Evolutionary conservation across 192 early-diverging fungal genomes (phyloP), one percentile per base, ranked within the genome.

Genomic region (Glomus cerebriforme): DNA sequence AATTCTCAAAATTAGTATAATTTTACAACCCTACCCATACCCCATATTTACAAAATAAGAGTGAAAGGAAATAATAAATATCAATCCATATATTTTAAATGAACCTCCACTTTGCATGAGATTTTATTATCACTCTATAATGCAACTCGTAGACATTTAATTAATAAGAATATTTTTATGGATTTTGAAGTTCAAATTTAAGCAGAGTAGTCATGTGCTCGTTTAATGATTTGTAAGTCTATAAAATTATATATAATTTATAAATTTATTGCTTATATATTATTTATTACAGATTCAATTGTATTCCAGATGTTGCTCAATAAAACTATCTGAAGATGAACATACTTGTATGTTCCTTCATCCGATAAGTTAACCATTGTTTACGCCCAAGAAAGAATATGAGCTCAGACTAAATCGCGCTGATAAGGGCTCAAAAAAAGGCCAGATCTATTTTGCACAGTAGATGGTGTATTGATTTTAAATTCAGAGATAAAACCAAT

Each of bases 301-400:
- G 79, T 79, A 32, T 79, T 63, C 79, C 79, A 29, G 63, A 73
- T 2, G 72, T 80, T 80, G 79, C 79, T 9, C 76, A 67, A 31
- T 12, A 83, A 87, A 79, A 71, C 26, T 62, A 27, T 82, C 81
- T 27, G 79, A 80, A 37, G 79, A 80, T 1, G 79, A 80, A 66
- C 72, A 80, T 49, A 66, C 62, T 49, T 26, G 73, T 49, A 80
- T 80, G 79, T 75, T 80, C 31, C n/a, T 82, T 60, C 29, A 80
- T 67, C 79, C 79, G 63, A 79, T 79, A 35, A 71, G 68, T 62
- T 70, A 70, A 62, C 34, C 49, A 73, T 65, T 77, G 6, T 79
- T 79, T 65, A 26, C 7, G 24, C 17, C 35, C 24, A 29, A 73
- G 8, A 73, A 59, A 59, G 67, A 69, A 69, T 69, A 69, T 27